These are phyloP conservation scores for Mycosphaerella arachidis DNA, from an alignment of 2,329 filamentous ascomycete genomes.

Conservation along the genomic window DNA sequence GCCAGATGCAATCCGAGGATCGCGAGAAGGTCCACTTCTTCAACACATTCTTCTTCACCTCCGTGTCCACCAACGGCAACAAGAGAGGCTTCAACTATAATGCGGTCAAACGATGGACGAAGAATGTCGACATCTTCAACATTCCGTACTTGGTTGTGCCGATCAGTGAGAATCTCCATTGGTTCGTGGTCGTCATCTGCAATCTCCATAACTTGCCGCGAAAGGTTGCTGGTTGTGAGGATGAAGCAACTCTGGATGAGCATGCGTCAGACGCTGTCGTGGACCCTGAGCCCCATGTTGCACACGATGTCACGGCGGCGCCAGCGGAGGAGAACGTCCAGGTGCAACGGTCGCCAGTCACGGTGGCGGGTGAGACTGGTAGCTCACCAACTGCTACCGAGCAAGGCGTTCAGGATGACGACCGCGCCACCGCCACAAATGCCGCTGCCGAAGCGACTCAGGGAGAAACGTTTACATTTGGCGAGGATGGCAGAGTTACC, in stretches of 20 bases:
- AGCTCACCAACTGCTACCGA: neutral
- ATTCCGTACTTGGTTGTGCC: constrained; percentile 90
- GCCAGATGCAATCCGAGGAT: constrained; percentile 31
- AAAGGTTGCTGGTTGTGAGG: constrained; percentile 9
- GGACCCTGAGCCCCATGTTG: neutral
- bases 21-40: constrained; percentile 72
- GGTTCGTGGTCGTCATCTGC: constrained; percentile 94
- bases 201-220: constrained; percentile 60
- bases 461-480: constrained; percentile 8
- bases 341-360: neutral
- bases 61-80: constrained; percentile 57
- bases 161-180: constrained; percentile 79
- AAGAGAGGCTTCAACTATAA: constrained; percentile 69
- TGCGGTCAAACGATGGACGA: constrained; percentile 81
- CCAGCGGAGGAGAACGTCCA: neutral
- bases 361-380: neutral
- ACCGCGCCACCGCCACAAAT: too few relatives aligned
- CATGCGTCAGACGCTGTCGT: neutral
- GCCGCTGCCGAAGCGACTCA: neutral
- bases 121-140: constrained; percentile 69
- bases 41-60: constrained; percentile 87
- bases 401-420: neutral
- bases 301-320: neutral
- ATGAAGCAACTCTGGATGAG: constrained; percentile 3
- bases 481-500: constrained; percentile 12